These are phyloP conservation scores for Dactylellina leptospora DNA, from an alignment of 2,329 filamentous ascomycete species.

Conservation along the genomic window DNA sequence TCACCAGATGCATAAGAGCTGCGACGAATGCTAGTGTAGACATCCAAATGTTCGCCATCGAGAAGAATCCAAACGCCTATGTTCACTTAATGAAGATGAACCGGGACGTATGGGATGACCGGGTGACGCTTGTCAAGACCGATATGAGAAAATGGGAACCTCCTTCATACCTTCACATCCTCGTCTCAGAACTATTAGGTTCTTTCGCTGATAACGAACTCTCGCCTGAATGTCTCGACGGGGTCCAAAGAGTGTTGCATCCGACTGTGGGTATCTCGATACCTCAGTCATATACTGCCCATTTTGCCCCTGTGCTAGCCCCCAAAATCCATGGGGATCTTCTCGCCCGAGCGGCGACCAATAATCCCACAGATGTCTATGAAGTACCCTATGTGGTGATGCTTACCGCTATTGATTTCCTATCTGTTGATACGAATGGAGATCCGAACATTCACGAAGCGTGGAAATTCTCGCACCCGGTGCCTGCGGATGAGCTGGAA, in stretches of 20 bases:
- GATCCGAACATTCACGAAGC: conserved; percentile 74
- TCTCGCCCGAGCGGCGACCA: conserved; percentile 65
- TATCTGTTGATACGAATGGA: conserved; percentile 70
- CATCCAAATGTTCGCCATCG: conserved; percentile 88
- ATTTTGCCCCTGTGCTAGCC: conserved; percentile 88
- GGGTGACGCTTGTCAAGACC: conserved; percentile 88
- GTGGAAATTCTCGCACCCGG: conserved; percentile 82
- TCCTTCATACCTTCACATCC: conserved; percentile 83
- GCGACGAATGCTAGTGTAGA: conserved; percentile 77
- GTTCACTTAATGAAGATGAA: conserved; percentile 91
- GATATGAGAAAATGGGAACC: conserved; percentile 98
- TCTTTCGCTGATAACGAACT: conserved; percentile 98
- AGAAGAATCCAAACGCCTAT: conserved; percentile 98
- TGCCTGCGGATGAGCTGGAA: conserved; percentile 69
- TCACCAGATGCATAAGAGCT: conserved; percentile 84
- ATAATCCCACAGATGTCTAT: conserved; percentile 70
- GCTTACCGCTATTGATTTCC: conserved; percentile 86
- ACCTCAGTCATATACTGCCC: conserved; percentile 89
- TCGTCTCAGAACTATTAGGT: conserved; percentile 91
- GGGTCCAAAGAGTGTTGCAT: conserved; percentile 88
- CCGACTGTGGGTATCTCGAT: conserved; percentile 88
- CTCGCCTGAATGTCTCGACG: conserved; percentile 94
- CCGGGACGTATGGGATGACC: conserved; percentile 77
- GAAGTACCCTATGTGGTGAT: conserved; percentile 96
- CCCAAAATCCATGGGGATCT: conserved; percentile 88